These are phyloP conservation scores for Exophiala xenobiotica DNA, from an alignment of 2,329 filamentous ascomycete species.

Conservation along the genomic window DNA sequence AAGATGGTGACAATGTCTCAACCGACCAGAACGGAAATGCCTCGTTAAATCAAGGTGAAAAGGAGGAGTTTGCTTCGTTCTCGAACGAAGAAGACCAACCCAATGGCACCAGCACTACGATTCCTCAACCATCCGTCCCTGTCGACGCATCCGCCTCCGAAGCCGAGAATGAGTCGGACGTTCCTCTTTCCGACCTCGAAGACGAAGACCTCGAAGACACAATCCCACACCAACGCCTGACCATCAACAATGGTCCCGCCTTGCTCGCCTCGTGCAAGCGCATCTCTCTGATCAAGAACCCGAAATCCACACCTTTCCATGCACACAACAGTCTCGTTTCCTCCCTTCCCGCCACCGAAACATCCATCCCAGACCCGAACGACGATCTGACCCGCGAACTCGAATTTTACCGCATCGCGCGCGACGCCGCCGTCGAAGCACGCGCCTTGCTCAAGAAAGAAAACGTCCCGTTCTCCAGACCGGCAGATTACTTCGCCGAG, in stretches of 20 bases:
- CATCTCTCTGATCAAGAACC: slow-evolving; percentile 54
- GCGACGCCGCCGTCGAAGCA: slow-evolving; percentile 72
- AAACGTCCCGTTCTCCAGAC: slow-evolving; percentile 80
- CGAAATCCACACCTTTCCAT: slow-evolving; percentile 67
- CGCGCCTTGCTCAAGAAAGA: slow-evolving; percentile 76
- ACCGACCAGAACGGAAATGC: neutral
- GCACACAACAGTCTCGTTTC: slow-evolving; percentile 77
- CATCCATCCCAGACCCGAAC: slow-evolving; percentile 76
- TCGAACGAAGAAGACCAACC: slow-evolving; percentile 25
- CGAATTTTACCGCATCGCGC: slow-evolving; percentile 86
- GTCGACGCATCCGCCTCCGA: slow-evolving; percentile 59
- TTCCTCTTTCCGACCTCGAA: slow-evolving; percentile 80
- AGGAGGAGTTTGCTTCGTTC: slow-evolving; percentile 18
- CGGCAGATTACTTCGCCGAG: slow-evolving; percentile 95
- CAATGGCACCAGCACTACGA: slow-evolving; percentile 35
- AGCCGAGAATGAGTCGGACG: slow-evolving; percentile 78
- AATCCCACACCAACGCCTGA: slow-evolving; percentile 85
- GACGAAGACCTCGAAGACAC: slow-evolving; percentile 84
- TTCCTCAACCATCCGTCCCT: slow-evolving; percentile 39
- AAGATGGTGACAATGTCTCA: neutral
- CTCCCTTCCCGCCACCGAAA: slow-evolving; percentile 51
- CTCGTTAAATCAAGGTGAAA: neutral
- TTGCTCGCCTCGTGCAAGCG: slow-evolving; percentile 77
- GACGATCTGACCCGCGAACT: slow-evolving; percentile 92
- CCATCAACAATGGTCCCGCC: slow-evolving; percentile 94